phyloP scores from a whole-genome alignment of 805 yeast species.

The Ogataea wickerhamii region DNA sequence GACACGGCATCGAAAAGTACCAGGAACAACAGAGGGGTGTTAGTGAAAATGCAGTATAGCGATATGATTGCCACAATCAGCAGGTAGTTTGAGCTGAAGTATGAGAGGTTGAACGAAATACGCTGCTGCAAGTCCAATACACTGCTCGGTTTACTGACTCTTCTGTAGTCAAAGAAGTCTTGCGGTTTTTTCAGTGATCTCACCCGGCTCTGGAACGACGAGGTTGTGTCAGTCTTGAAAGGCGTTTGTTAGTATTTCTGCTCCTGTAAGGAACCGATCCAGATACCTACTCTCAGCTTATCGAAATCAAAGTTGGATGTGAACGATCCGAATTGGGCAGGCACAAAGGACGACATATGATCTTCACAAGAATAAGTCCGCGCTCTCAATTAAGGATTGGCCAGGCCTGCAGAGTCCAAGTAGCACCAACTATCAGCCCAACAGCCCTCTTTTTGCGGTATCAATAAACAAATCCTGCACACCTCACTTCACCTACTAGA shows the following conservation, averaged over 20 bases:
- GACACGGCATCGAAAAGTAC: slow-evolving; percentile 45
- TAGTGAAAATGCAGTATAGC: slow-evolving; percentile 79
- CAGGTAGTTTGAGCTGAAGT: slow-evolving; percentile 82
- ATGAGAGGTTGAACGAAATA: slow-evolving; percentile 75
- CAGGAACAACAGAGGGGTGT: slow-evolving; percentile 75
- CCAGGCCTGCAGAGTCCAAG: too few relatives aligned
- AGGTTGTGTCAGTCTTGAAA: slow-evolving; percentile 30
- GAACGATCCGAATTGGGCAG: slow-evolving; percentile 35
- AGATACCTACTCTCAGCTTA: slow-evolving; percentile 27
- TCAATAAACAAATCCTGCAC: too few relatives aligned
- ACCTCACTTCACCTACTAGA: too few relatives aligned
- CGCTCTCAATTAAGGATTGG: too few relatives aligned
- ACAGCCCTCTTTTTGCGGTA: too few relatives aligned
- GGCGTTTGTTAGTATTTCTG: background rate
- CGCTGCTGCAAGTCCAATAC: slow-evolving; percentile 82
- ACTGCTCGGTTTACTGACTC: slow-evolving; percentile 80
- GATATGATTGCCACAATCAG: slow-evolving; percentile 63
- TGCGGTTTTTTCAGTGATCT: slow-evolving; percentile 75
- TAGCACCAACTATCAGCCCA: too few relatives aligned
- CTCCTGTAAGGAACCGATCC: too few relatives aligned
- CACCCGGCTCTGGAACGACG: slow-evolving; percentile 55
- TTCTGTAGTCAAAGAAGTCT: slow-evolving; percentile 86
- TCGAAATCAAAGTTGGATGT: slow-evolving; percentile 32
- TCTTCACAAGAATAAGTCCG: too few relatives aligned
- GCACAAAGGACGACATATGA: slow-evolving; percentile 32